Evolutionary conservation across 352 stramenopile genomes (phyloP).

Genomic region (Thalassiosira hispida): DNA sequence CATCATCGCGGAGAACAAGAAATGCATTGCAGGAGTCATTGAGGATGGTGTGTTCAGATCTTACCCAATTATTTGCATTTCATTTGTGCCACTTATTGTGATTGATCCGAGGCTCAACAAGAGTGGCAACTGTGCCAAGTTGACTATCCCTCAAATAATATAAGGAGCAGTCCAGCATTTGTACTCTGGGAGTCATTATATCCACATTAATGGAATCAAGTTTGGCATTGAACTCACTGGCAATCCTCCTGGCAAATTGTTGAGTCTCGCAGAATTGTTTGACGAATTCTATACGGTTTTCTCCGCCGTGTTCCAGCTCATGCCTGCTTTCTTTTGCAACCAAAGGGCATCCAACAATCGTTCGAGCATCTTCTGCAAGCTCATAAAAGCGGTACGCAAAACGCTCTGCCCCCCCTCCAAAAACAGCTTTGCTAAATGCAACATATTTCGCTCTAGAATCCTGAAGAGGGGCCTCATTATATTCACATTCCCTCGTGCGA

Average conservation of each 20-base stretch:
- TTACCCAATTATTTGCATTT: conserved; percentile 44
- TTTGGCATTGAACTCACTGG: conserved; percentile 39
- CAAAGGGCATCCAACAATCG: conserved; percentile 44
- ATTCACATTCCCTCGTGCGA: neutral
- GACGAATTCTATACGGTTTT: conserved; percentile 27
- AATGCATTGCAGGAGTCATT: neutral
- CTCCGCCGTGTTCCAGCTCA: conserved; percentile 16
- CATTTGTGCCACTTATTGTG: conserved; percentile 40
- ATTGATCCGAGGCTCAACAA: conserved; percentile 38
- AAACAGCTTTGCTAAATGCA: conserved; percentile 33
- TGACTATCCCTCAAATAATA: conserved; percentile 34
- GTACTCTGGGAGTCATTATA: conserved; percentile 28
- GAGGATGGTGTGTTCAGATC: neutral
- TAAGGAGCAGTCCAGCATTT: conserved; percentile 42
- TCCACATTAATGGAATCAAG: conserved; percentile 23
- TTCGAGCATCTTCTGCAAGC: conserved; percentile 35
- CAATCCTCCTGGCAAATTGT: conserved; percentile 28
- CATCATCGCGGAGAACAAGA: neutral
- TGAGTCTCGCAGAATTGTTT: conserved; percentile 42
- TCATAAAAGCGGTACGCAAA: conserved; percentile 56
- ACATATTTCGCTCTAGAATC: conserved; percentile 34
- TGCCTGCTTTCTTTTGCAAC: conserved; percentile 54
- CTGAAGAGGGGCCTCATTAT: conserved; percentile 21
- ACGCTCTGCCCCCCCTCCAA: conserved; percentile 51
- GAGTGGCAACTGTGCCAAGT: conserved; percentile 10